Evolutionary conservation across 352 stramenopile species (phyloP), one percentile per base, ranked within the genome.

Genomic region (Phytophthora pisi): DNA sequence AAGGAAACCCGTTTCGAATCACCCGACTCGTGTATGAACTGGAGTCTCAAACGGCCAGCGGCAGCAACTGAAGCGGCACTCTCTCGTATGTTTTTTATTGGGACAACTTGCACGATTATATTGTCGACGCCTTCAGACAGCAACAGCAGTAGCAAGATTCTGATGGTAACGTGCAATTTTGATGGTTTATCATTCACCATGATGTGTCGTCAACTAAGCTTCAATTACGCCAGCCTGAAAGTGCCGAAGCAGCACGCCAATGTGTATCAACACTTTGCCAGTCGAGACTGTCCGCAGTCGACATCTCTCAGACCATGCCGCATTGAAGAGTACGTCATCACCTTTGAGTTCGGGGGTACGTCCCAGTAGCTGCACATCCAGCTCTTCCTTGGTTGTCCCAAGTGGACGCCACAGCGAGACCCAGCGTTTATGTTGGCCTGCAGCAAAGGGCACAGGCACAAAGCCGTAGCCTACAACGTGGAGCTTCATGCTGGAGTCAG

Each of bases 261-360:
- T 30, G 18, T 81, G 67, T 2, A 93, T 50, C 18, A 79, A 60
- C 16, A 93, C 72, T 34, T 61, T 71, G 10, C 83, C 83, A 0
- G 78, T 91, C 4, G 82, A 85, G n/a, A 89, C 64, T 5, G 82
- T 93, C 24, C 77, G 72, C 26, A 93, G 64, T 20, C 82, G 82
- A 62, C 82, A 91, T 16, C 83, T 68, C 8, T 92, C 78, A 9
- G 77, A 74, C 77, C 79, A 86, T 9, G 83, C 83, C 36, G 73
- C 77, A 11, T 63, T 83, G 47, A 88, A 88, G 15, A 91, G 61
- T 5, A 84, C 77, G 23, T 91, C 82, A 30, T 91, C 83, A 2
- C 49, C 84, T 15, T 75, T 74, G 7, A 92, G 74, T 55, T 92
- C 79, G 7, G 71, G 71, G 5, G 81, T 91, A 15, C 71, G 68